phyloP scores from a whole-genome alignment of 2,329 filamentous ascomycete species.

The Raffaelea albimanens region DNA sequence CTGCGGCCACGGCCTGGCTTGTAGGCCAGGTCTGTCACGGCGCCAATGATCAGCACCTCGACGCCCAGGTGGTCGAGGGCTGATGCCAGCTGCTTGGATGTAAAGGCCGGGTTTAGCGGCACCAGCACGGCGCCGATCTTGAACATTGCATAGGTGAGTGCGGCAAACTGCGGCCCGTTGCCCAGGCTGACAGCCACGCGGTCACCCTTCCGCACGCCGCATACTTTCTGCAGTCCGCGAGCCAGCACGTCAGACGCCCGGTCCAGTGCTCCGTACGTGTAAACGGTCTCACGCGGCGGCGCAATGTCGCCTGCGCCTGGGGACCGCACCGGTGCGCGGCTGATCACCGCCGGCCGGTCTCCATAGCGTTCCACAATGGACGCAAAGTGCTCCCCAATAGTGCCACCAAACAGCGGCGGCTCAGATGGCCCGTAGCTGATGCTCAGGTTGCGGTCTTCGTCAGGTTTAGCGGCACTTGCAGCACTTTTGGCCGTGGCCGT shows the following conservation, averaged over 20 bases:
- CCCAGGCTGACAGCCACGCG: slow-evolving; percentile 80
- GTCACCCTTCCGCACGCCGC: slow-evolving; percentile 70
- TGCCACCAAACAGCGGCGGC: slow-evolving; percentile 58
- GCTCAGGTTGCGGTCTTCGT: neutral
- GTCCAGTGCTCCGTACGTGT: slow-evolving; percentile 72
- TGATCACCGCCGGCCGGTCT: slow-evolving; percentile 51
- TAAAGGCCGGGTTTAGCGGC: slow-evolving; percentile 90
- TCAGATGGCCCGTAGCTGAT: slow-evolving; percentile 21
- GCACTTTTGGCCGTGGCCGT: neutral
- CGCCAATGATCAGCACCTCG: slow-evolving; percentile 70
- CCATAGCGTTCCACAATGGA: slow-evolving; percentile 54
- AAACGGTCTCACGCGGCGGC: slow-evolving; percentile 40
- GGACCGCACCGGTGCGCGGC: slow-evolving; percentile 30
- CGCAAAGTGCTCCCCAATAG: slow-evolving; percentile 64
- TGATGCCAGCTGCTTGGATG: slow-evolving; percentile 63
- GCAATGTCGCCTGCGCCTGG: slow-evolving; percentile 1
- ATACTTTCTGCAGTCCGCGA: slow-evolving; percentile 51
- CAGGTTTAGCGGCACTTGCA: neutral
- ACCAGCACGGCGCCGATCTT: slow-evolving; percentile 92
- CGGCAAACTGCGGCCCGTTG: slow-evolving; percentile 75
- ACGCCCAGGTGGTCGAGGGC: slow-evolving; percentile 69
- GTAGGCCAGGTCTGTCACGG: slow-evolving; percentile 75
- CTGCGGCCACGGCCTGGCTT: slow-evolving; percentile 44
- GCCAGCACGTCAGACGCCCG: slow-evolving; percentile 67
- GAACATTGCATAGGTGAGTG: slow-evolving; percentile 80